Base-by-base conservation (phyloP, 495 filamentous ascomycete genomes). In the Recurvomyces mirabilis region DNA sequence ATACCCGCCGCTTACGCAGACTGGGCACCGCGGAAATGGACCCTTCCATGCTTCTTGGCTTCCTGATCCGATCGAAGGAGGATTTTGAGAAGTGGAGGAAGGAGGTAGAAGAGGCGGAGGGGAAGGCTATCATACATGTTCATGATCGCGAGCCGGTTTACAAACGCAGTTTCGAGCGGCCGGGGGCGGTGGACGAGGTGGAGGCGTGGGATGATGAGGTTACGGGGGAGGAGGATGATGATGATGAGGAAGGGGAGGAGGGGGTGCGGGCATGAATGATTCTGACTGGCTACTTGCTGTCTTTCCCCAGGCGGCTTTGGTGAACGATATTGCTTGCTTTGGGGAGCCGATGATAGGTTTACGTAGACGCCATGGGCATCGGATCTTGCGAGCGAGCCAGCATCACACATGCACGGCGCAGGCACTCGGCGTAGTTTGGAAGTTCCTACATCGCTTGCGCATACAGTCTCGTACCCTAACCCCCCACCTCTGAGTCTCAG, bases 1-100 rank as follows among this genome's bases (percentile, higher is more conserved):
- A 99, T 60, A 95, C 87, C 2, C 73, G 82, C 35, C 77, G 93
- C 25, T 56, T 96, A 15, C 76, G 91, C 23, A 71, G 84, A 32
- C 68, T 99, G 21, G 80, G 87, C 44, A 70, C 96, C 25, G 75
- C 77, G 45, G 91, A 96, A 44, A 89, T 96, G 87, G 93, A 99
- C 55, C 93, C 93, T 6, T 94, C 88, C 61, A 99, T 99, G 93
- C 67, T 99, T 22, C 83, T 99, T 42, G 93, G 82, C n/a, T 96
- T 99, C 54, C 66, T 99, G 4, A 87, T 99, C 46, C 71, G 69
- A 23, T 71, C 86, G 51, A 78, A 85, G 50, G 71, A 75, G 19
- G 93, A 96, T 46, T 99, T 93, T 84, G 64, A 67, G 23, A 71
- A 75, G 49, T 96, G 87, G 87, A 77, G 83, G 52, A 63, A 67